Evolutionary conservation across 75 land plant species (phyloP), one percentile per base, ranked within the genome.

Genomic region (Adiantum capillusveneris): DNA sequence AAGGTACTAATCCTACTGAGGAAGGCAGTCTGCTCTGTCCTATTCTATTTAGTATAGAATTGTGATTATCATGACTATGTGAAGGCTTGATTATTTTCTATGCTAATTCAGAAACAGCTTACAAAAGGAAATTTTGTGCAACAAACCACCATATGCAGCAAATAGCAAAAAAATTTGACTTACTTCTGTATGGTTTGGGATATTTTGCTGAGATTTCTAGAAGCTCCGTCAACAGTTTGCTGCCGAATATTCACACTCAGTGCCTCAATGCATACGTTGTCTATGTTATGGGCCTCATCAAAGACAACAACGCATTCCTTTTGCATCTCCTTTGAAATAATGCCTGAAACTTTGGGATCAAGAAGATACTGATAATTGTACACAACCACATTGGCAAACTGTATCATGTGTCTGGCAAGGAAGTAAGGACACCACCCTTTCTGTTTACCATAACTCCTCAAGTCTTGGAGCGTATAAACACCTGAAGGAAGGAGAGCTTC

Each of bases 271-370:
- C 99, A 95, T 57, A 95, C 99, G 70, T 90, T 95, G 53, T 95
- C 99, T 50, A 95, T 95, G 71, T 95, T 95, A 57, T 95, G 99
- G 0, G 99, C 99, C 78, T 95, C 99, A 72, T 95, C 99, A 63
- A 95, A 95, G 57, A 95, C 96, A 19, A 95, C 99, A 16, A 95
- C 83, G 55, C 88, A 86, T 69, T 95, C 99, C 74, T 58, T 86
- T 64, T 86, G 84, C 99, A 95, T 86, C 64, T 95, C 99, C 64
- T 70, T 86, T 0, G 99, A 95, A 30, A 95, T 94, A 44, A 94
- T 86, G 6, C 96, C 87, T 1, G 96, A 84, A 18, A 94, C 98
- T 72, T 95, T 95, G 9, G 99, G 99, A 70, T 95, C 99, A 44
- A 95, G 81, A 73, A 95, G 56, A 52, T 95, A 95, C 72, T 95